Base-by-base conservation (phyloP, 140 eudicot species). In the Flaveria floridana region DNA sequence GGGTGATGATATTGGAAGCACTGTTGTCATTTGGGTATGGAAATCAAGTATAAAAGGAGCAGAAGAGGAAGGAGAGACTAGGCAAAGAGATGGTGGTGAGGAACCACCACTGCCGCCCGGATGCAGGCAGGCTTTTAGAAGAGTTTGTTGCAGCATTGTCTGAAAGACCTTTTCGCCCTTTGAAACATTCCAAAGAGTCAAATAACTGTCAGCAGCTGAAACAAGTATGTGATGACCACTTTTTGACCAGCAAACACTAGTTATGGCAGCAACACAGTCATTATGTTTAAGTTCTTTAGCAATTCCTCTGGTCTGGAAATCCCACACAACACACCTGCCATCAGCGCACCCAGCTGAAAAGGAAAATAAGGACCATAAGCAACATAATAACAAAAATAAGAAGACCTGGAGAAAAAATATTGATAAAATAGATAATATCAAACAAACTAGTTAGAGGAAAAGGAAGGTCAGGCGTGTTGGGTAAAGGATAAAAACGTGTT, bases 251-350 rank as follows among this genome's bases (percentile, higher is more conserved):
- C 89, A 84, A 78, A 92, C 86, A 77, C 91, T 92, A 1, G 91
- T 89, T 71, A 92, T 79, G 15, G 91, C 87, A 61, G 89, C 86
- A 52, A 77, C 78, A 76, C 87, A 87, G 14, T 87, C 90, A 59
- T 85, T 79, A 63, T 92, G 95, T 62, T 75, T 84, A 21, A 92
- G 90, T 78, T 84, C 95, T 79, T 82, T 87, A 12, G 92, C 88
- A 61, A 92, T 85, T 30, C 88, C 89, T 81, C 95, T 80, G 26
- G 95, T 89, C 70, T 79, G 86, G 65, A 86, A 89, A 74, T 92
- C 98, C 96, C 96, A 92, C 41, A 92, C 77, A 14, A 92, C 82
- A 72, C 96, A 89, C 79, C 85, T 87, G 78, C 98, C 98, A 80
- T 92, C 89, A 64, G 95, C 74, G 80, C 96, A 92, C 58, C 98